Base-by-base conservation (phyloP, 257 asterid genomes). In the Ligustrum vulgare region DNA sequence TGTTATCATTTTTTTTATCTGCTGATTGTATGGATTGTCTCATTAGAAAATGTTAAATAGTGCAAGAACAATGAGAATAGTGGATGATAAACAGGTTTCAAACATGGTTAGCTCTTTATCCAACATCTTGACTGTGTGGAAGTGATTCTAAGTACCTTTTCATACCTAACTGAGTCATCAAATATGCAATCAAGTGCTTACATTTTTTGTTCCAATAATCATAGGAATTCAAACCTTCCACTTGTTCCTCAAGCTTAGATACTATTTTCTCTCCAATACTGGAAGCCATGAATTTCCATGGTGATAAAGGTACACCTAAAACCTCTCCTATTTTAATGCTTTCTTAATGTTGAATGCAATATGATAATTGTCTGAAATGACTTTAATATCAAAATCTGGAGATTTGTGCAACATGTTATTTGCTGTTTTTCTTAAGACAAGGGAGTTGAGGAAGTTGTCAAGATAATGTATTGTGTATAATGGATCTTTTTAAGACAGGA, bases 191-290 rank as follows among this genome's bases (percentile, higher is more conserved):
- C 62, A 49, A 69, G 73, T 63, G 39, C 78, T 74, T 60, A 62
- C 75, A 71, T 74, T 60, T 56, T 58, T 63, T 76, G 43, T 65
- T 9, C 60, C 76, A 68, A 76, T 45, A 56, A 13, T 41, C 74
- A 83, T 76, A 91, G 98, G 96, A 87, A 72, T 80, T 86, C 71
- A 73, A 82, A 54, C 25, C 81, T 77, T 78, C 87, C 74, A 71
- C 86, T 56, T 86, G 89, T 80, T 31, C 89, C 32, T 78, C 95
- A 77, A 87, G 89, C 86, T 73, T 83, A 20, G 97, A 89, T 79
- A 87, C 96, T 22, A 90, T 94, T 70, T 91, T 91, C 80, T 94
- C 97, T 31, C 94, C 94, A 22, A 83, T 88, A 80, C 76, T 86
- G 80, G 96, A 90, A 72, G 86, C 96, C 18, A 81, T 86, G 47